phyloP scores from a whole-genome alignment of 2,329 filamentous ascomycete genomes.

The Coniochaeta sp. region DNA sequence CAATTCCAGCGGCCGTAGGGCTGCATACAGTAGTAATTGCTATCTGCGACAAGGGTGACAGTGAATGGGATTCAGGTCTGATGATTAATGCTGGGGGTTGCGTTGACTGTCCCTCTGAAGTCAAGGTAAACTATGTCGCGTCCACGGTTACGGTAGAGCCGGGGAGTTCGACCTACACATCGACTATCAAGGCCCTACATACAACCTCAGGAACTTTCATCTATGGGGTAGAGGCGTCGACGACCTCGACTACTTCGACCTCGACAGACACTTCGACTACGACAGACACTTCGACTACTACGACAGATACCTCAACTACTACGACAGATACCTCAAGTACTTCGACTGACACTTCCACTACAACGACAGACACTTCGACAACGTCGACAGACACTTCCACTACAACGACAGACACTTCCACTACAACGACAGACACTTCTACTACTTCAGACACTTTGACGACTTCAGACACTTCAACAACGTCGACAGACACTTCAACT shows the following conservation, averaged over 20 bases:
- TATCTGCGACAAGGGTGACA: neutral
- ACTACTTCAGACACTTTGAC: too few relatives aligned
- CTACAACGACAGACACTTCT: neutral
- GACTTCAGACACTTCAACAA: neutral
- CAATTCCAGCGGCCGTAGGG: neutral
- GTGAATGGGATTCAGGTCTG: neutral
- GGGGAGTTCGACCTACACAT: neutral
- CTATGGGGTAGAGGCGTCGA: neutral
- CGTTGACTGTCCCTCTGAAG: neutral
- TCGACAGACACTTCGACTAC: neutral
- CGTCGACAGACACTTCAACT: neutral
- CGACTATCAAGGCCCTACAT: neutral
- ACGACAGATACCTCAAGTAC: neutral
- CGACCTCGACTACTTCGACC: neutral
- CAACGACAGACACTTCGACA: neutral
- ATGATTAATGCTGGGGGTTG: neutral
- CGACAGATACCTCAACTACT: neutral
- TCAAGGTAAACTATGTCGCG: neutral
- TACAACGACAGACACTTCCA: neutral
- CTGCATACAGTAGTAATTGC: neutral
- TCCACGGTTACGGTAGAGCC: neutral
- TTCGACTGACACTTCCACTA: neutral
- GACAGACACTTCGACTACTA: neutral
- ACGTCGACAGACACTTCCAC: neutral
- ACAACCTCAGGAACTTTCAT: neutral